These are phyloP conservation scores for Lachnellula arida DNA, from an alignment of 2,329 filamentous ascomycete species.

Conservation along the genomic window DNA sequence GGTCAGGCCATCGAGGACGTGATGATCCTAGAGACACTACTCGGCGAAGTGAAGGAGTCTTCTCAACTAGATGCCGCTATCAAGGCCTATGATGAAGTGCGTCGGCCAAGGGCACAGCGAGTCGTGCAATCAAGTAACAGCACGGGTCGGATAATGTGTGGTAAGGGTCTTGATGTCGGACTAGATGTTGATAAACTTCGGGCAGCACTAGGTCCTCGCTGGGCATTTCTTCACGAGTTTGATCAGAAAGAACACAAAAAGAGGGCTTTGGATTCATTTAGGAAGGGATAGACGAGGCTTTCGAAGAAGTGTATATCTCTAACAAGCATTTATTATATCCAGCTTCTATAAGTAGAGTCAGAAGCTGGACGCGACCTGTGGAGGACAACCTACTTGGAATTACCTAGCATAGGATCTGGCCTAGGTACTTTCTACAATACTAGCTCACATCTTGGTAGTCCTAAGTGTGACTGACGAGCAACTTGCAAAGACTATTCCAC, in stretches of 20 bases:
- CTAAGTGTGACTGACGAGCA: no score
- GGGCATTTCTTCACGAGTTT: background rate
- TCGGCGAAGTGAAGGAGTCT: conserved; percentile 34
- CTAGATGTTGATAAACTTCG: background rate
- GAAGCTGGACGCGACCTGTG: no score
- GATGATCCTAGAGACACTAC: conserved; percentile 37
- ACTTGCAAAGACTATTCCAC: no score
- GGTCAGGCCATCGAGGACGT: conserved; percentile 52
- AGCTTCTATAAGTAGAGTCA: no score
- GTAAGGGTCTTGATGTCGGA: background rate
- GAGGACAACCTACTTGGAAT: no score
- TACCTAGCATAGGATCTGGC: no score
- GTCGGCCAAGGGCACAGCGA: background rate
- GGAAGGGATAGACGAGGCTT: no score
- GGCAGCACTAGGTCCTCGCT: background rate
- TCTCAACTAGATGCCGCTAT: conserved; percentile 39
- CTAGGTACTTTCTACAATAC: no score
- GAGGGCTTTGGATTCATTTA: background rate
- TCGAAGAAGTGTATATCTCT: no score
- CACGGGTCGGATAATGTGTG: background rate
- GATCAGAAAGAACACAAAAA: background rate
- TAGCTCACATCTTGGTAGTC: no score
- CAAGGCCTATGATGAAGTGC: conserved; percentile 41
- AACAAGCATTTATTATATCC: no score
- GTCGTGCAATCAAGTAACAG: background rate